These are phyloP conservation scores for Triticum dicoccoides DNA, from an alignment of 176 grass and related monocot species.

Conservation along the genomic window DNA sequence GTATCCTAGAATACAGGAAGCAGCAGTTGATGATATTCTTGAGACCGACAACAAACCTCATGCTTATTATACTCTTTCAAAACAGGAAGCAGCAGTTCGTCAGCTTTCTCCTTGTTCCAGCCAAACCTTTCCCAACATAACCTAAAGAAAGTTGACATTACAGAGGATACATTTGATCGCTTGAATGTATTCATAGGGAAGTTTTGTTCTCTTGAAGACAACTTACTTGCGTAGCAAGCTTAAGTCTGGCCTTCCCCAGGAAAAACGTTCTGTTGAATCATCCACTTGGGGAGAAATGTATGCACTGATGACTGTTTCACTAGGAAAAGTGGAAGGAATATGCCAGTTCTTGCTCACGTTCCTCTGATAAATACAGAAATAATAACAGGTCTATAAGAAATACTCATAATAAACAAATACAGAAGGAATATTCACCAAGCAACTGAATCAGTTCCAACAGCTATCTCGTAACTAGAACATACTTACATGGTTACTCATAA, in stretches of 20 bases:
- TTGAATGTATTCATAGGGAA: not conserved
- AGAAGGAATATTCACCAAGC: not conserved
- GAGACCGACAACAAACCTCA: conserved; percentile 43
- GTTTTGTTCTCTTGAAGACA: conserved; percentile 23
- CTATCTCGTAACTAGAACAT: conserved; percentile 15
- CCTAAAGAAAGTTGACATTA: conserved; percentile 37
- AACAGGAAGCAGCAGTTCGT: conserved; percentile 90
- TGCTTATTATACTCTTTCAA: conserved; percentile 95
- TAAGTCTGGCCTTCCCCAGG: conserved; percentile 94
- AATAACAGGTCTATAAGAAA: conserved; percentile 16
- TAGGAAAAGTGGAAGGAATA: conserved; percentile 81
- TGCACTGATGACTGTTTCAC: conserved; percentile 68
- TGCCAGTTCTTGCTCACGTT: conserved; percentile 99
- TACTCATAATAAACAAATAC: not conserved
- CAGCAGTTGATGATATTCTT: conserved; percentile 11
- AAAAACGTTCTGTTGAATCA: conserved; percentile 74
- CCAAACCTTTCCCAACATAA: conserved; percentile 96
- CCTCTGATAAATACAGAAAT: conserved; percentile 61
- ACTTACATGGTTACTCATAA: conserved; percentile 93
- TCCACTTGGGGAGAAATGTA: conserved; percentile 88
- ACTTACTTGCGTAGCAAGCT: conserved; percentile 84
- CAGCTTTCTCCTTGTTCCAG: conserved; percentile 91
- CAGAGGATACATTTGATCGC: not conserved
- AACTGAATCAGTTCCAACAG: conserved; percentile 4
- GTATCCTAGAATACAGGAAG: conserved; percentile 16